Percentiles rank a stretch among this genome's conserved stretches.
Conservation (phyloP, 345 rosid genomes). For the Cardiospermum halicacabum region DNA sequence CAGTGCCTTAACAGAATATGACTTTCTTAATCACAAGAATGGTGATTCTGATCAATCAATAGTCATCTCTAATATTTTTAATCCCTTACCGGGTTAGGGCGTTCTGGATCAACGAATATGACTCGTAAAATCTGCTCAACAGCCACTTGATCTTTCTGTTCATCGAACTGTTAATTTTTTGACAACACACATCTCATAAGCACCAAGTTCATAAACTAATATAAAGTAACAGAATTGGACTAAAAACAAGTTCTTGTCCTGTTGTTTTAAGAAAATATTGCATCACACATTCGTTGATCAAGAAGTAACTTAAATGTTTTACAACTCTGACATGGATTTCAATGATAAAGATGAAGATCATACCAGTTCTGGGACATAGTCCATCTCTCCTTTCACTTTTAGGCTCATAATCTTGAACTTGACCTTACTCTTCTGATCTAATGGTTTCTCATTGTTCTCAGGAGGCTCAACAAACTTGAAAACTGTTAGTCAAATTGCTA, state of each 20-base stretch:
- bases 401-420: conserved; percentile 79
- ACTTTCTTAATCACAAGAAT: neutral
- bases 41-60: neutral
- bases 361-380: conserved; percentile 78
- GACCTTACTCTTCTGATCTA: conserved; percentile 54
- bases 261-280: neutral
- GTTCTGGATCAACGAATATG: conserved; percentile 58
- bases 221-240: neutral
- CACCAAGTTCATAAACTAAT: neutral
- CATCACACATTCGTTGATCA: conserved; percentile 3
- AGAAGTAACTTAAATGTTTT: neutral
- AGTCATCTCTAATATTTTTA: neutral
- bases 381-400: conserved; percentile 56
- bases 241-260: neutral
- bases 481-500: conserved; percentile 32
- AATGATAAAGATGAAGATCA: neutral
- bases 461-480: conserved; percentile 81
- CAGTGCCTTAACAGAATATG: conserved; percentile 29
- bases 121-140: conserved; percentile 65
- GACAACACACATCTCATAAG: conserved; percentile 6
- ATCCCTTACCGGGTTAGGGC: conserved; percentile 45
- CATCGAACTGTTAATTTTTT: conserved; percentile 55
- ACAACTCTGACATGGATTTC: neutral
- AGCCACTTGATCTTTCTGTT: conserved; percentile 60
- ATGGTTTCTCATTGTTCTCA: conserved; percentile 56